phyloP scores from a whole-genome alignment of 116 monocot species.

The Zostera marina region DNA sequence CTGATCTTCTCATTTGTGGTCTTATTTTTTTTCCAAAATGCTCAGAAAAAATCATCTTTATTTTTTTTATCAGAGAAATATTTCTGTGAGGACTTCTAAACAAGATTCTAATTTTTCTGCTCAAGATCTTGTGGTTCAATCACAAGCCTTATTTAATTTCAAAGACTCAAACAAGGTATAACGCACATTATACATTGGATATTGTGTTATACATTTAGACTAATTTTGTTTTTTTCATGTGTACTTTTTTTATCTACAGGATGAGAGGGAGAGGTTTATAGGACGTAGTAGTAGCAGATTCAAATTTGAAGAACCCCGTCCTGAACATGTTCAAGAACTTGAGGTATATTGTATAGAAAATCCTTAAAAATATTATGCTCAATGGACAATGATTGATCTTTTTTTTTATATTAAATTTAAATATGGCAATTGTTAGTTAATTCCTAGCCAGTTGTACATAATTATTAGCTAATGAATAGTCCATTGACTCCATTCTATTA shows the following conservation, averaged over 20 bases:
- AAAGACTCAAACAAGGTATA: slow-evolving; percentile 96
- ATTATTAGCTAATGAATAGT: no score
- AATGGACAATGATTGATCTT: no score
- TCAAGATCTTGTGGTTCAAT: slow-evolving; percentile 83
- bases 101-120: slow-evolving; percentile 42
- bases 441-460: no score
- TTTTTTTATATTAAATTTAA: no score
- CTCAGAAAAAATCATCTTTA: slow-evolving; percentile 9
- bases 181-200: background rate
- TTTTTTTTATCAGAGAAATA: slow-evolving; percentile 31
- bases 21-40: background rate
- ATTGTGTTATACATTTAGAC: background rate
- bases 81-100: slow-evolving; percentile 49
- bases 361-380: background rate
- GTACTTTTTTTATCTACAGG: slow-evolving; percentile 24
- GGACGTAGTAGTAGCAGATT: slow-evolving; percentile 34
- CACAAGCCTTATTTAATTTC: slow-evolving; percentile 82
- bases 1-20: slow-evolving; percentile 5
- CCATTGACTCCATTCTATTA: no score
- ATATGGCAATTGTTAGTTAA: no score
- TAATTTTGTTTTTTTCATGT: background rate
- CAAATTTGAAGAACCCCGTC: slow-evolving; percentile 93
- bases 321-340: slow-evolving; percentile 93
- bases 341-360: slow-evolving; percentile 34
- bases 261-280: slow-evolving; percentile 77